Conservation (phyloP, 345 rosid genomes). For the Salix suchowensis region DNA sequence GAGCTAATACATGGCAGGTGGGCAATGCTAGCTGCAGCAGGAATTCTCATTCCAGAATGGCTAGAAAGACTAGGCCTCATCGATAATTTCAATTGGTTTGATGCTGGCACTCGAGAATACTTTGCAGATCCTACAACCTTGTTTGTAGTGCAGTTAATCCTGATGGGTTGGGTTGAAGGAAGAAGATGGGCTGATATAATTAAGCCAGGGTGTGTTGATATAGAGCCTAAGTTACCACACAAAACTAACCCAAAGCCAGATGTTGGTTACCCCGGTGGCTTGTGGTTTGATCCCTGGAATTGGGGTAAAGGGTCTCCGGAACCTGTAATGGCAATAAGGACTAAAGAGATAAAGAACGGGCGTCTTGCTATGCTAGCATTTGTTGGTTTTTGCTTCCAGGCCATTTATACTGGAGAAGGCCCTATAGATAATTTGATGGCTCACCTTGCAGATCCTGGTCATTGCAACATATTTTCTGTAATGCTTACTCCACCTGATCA, state of each 20-base stretch:
- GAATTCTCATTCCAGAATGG: slow-evolving; percentile 77
- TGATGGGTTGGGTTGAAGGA: slow-evolving; percentile 94
- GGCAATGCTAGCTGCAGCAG: slow-evolving; percentile 96
- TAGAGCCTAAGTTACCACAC: slow-evolving; percentile 58
- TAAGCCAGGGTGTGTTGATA: slow-evolving; percentile 76
- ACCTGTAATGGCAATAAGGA: slow-evolving; percentile 89
- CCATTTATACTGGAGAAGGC: slow-evolving; percentile 61
- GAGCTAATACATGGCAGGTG: slow-evolving; percentile 83
- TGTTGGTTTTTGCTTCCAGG: slow-evolving; percentile 83
- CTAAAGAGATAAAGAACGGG: slow-evolving; percentile 90
- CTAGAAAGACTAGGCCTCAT: slow-evolving; percentile 70
- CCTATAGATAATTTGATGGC: slow-evolving; percentile 75
- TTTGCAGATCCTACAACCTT: slow-evolving; percentile 74
- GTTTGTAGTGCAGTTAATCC: slow-evolving; percentile 59
- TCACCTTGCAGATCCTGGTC: slow-evolving; percentile 97
- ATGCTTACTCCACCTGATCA: background rate
- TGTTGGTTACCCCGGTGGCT: slow-evolving; percentile 86
- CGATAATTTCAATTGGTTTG: slow-evolving; percentile 76
- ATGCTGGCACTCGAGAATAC: slow-evolving; percentile 71
- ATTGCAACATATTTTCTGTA: slow-evolving; percentile 87
- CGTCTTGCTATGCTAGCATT: slow-evolving; percentile 93
- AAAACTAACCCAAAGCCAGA: slow-evolving; percentile 69
- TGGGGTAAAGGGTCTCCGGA: slow-evolving; percentile 98
- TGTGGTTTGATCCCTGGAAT: slow-evolving; percentile 83
- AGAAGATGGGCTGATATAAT: slow-evolving; percentile 90